Conservation (phyloP, 2,329 filamentous ascomycete genomes). For the Pseudocercospora fijiensis region DNA sequence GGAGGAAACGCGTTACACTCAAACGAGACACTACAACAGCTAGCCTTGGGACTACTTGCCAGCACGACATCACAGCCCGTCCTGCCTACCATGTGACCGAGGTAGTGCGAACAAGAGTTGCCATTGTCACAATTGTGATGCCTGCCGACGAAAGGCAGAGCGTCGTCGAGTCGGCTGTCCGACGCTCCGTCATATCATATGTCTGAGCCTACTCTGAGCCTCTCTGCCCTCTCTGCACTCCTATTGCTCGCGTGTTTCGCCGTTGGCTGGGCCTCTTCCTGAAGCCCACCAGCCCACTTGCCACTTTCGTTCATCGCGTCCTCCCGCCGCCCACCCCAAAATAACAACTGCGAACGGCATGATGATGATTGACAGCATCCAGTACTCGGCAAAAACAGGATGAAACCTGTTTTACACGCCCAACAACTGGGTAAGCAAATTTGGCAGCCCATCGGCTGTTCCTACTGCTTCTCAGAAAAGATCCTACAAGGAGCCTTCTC, state of each 20-base stretch:
- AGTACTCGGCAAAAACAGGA: background rate
- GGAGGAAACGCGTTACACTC: background rate
- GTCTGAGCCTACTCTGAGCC: no score
- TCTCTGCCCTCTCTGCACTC: background rate
- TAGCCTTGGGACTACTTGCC: background rate
- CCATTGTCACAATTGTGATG: background rate
- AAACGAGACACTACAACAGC: background rate
- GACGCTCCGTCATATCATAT: background rate
- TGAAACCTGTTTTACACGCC: background rate
- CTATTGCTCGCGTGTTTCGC: slow-evolving; percentile 7
- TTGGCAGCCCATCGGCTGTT: background rate
- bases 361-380: slow-evolving; percentile 3
- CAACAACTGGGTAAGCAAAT: background rate
- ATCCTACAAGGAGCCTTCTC: background rate
- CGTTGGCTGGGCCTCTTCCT: slow-evolving; percentile 1
- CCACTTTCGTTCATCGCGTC: background rate
- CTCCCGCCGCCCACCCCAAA: background rate
- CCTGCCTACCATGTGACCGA: background rate
- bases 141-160: background rate
- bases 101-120: background rate
- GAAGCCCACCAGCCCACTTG: background rate
- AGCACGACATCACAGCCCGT: background rate
- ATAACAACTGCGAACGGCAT: background rate
- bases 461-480: background rate
- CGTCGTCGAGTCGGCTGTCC: background rate